These are phyloP conservation scores for Clonostachys sp. DNA, from an alignment of 2,329 filamentous ascomycete species.

Conservation along the genomic window DNA sequence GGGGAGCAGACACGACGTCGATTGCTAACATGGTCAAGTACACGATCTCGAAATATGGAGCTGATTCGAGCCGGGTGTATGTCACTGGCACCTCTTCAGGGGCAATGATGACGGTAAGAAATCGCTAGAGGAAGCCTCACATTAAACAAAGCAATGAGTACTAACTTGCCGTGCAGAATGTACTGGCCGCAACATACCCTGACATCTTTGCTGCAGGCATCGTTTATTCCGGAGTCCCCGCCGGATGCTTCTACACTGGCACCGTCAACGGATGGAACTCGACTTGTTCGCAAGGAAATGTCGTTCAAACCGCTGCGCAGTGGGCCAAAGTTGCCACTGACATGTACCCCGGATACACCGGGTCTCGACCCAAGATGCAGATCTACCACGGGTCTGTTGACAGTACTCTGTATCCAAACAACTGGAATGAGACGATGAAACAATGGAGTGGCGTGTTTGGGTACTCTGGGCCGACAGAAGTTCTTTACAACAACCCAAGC, in stretches of 20 bases:
- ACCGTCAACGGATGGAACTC: slow-evolving; percentile 42
- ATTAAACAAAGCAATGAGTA: not conserved
- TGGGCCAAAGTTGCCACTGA: slow-evolving; percentile 41
- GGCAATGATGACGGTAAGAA: slow-evolving; percentile 41
- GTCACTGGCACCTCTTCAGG: slow-evolving; percentile 45
- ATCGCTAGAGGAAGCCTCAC: not conserved
- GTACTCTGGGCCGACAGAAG: slow-evolving; percentile 16
- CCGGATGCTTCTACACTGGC: slow-evolving; percentile 37
- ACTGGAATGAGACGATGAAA: slow-evolving; percentile 54
- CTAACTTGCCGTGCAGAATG: slow-evolving; percentile 20
- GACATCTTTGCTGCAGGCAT: slow-evolving; percentile 39
- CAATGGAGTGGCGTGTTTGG: slow-evolving; percentile 48
- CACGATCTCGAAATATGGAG: slow-evolving; percentile 44
- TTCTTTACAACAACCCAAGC: slow-evolving; percentile 17
- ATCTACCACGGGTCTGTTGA: slow-evolving; percentile 53
- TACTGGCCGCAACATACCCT: slow-evolving; percentile 40
- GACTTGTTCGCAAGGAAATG: slow-evolving; percentile 41
- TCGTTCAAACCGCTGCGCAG: slow-evolving; percentile 32
- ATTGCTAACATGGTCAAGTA: slow-evolving; percentile 58
- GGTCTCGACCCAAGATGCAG: slow-evolving; percentile 47
- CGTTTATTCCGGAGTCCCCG: slow-evolving; percentile 35
- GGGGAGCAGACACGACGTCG: slow-evolving; percentile 49
- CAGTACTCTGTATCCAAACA: slow-evolving; percentile 41
- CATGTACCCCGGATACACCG: slow-evolving; percentile 45
- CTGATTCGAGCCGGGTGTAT: slow-evolving; percentile 45